Percentiles rank a stretch among this genome's conserved stretches.
These are phyloP conservation scores for Ophiostoma australiae DNA, from an alignment of 2,329 filamentous ascomycete genomes.

Conservation along the genomic window DNA sequence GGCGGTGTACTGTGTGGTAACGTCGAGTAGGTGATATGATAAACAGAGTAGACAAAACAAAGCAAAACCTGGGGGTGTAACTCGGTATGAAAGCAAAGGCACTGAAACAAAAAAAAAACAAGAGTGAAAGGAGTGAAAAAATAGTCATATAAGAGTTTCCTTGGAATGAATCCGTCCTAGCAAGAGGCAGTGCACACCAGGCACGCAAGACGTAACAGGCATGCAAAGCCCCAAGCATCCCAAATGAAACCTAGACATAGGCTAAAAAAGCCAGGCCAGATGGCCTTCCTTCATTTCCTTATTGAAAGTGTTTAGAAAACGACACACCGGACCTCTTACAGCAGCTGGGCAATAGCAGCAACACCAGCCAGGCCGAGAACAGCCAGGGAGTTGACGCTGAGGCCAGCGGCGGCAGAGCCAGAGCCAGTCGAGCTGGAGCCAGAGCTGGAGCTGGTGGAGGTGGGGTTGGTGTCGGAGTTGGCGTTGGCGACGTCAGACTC, in stretches of 20 bases:
- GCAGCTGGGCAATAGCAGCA: slow-evolving; percentile 44
- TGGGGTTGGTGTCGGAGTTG: slow-evolving; percentile 44
- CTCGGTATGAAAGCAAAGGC: slow-evolving; percentile 17
- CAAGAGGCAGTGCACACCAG: slow-evolving; percentile 12
- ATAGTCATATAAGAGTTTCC: slow-evolving; percentile 16
- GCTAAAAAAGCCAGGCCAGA: slow-evolving; percentile 11
- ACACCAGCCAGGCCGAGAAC: slow-evolving; percentile 42
- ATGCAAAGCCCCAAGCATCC: slow-evolving; percentile 9
- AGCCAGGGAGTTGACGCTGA: slow-evolving; percentile 45
- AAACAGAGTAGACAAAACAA: slow-evolving; percentile 16
- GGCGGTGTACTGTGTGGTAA: slow-evolving; percentile 19
- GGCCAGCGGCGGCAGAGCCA: slow-evolving; percentile 42
- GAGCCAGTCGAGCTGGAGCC: slow-evolving; percentile 32
- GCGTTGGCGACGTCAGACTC: slow-evolving; percentile 48
- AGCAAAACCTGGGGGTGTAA: slow-evolving; percentile 16
- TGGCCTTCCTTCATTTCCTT: not conserved
- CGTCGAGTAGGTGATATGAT: slow-evolving; percentile 17
- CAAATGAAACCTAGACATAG: slow-evolving; percentile 10
- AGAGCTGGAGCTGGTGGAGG: slow-evolving; percentile 33
- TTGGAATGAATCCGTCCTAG: slow-evolving; percentile 13
- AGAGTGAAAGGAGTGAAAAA: slow-evolving; percentile 14
- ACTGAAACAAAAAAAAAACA: slow-evolving; percentile 13
- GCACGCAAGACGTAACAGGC: slow-evolving; percentile 14
- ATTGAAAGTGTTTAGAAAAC: slow-evolving; percentile 23
- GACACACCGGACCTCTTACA: slow-evolving; percentile 39